Conservation (phyloP, 2,329 filamentous ascomycete genomes). For the Fusarium duplospermum region DNA sequence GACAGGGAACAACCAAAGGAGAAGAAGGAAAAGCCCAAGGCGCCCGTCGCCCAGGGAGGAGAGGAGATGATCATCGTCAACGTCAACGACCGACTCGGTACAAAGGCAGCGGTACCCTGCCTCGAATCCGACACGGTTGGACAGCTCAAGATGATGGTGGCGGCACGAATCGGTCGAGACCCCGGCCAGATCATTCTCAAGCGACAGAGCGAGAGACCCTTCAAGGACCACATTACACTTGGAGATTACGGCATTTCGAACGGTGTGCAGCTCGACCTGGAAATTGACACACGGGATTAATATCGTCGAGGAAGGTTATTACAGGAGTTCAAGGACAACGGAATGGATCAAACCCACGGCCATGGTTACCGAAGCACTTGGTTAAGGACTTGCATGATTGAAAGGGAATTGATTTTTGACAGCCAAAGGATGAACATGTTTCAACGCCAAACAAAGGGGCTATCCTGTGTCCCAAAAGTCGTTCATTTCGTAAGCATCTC, state of each 20-base stretch:
- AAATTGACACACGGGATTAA: constrained; percentile 71
- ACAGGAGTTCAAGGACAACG: not conserved
- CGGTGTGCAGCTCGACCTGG: constrained; percentile 78
- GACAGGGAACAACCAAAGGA: constrained; percentile 47
- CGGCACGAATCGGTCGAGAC: constrained; percentile 86
- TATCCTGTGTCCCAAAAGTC: not conserved
- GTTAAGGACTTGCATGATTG: not conserved
- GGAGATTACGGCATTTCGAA: constrained; percentile 96
- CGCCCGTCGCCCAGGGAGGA: constrained; percentile 48
- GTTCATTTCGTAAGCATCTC: not conserved
- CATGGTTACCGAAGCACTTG: not conserved
- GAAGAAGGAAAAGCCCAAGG: constrained; percentile 52
- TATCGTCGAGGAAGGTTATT: not conserved
- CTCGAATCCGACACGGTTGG: constrained; percentile 85
- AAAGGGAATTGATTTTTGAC: not conserved
- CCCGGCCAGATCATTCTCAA: constrained; percentile 93
- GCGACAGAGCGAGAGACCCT: constrained; percentile 90
- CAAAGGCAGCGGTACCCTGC: constrained; percentile 94
- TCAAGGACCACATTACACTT: constrained; percentile 89
- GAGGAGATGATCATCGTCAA: constrained; percentile 95
- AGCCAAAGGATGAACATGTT: not conserved
- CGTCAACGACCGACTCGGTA: constrained; percentile 94
- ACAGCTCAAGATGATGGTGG: constrained; percentile 91
- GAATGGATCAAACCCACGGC: not conserved
- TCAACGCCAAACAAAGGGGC: not conserved